Evolutionary conservation across 2,329 filamentous ascomycete species (phyloP), one percentile per base, ranked within the genome.

Genomic region (Trichophyton mentagrophytes): DNA sequence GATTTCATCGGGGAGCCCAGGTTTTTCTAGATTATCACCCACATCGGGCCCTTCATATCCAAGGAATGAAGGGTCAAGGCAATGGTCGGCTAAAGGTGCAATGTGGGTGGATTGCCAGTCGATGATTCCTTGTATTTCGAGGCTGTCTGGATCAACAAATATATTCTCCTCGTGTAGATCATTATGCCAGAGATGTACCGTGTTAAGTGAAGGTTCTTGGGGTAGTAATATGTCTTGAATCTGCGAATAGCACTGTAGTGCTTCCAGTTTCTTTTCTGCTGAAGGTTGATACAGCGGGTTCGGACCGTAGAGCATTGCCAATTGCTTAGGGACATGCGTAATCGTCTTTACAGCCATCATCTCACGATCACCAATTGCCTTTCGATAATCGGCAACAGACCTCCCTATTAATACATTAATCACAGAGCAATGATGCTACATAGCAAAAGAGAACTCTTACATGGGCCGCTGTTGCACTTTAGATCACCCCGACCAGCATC

Each of bases 81-180:
- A 63, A 8, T 71, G 67, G 56, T 67, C 66, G 57, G 69, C 68
- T 27, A 71, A 65, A 1, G 69, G 69, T 5, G 68, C 67, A 58
- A 70, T 63, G 20, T 69, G 68, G 36, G 63, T 64, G 25, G 67
- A 69, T 61, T 72, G 68, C 69, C 69, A 72, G 63, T 71, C 67
- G 27, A 72, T 71, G 6, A 72, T 70, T 7, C 67, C 65, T 5
- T 66, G 65, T 22, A 72, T 68, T 3, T 61, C 65, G 57, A 61
- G 64, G 2, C 66, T 64, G 11, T 66, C n/a, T n/a, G 67, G 68
- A 62, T 72, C 69, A 36, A 72, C 65, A 38, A 72, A 73, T 60
- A 72, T 63, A 62, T 70, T 71, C 22, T 69, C 67, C 62, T 66
- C 61, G 56, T 70, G 67, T 27, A 71, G 60, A 65, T 70, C 66